Percentiles rank a stretch among this genome's conserved stretches.
Conservation (phyloP, 805 yeast genomes). For the Schwanniomyces vanrijiae region DNA sequence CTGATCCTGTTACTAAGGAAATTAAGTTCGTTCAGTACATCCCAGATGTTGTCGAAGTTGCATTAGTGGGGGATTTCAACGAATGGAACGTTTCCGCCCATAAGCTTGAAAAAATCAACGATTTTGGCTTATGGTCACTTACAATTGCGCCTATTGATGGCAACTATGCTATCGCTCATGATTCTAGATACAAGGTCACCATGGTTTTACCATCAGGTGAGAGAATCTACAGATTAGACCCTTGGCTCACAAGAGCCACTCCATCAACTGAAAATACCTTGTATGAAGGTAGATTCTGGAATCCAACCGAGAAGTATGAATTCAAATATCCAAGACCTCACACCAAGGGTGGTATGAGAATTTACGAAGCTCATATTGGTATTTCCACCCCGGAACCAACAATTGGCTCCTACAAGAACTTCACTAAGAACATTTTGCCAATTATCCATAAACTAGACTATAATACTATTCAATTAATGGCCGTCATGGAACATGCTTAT, state of each 20-base stretch:
- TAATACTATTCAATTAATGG: constrained; percentile 94
- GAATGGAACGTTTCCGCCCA: constrained; percentile 66
- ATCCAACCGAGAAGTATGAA: constrained; percentile 59
- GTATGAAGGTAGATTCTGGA: constrained; percentile 93
- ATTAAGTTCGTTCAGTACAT: constrained; percentile 81
- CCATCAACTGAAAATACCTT: constrained; percentile 53
- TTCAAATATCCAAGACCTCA: constrained; percentile 69
- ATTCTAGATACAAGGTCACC: constrained; percentile 71
- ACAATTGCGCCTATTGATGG: constrained; percentile 58
- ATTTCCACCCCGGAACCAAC: constrained; percentile 89
- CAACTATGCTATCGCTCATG: constrained; percentile 72
- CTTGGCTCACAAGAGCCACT: constrained; percentile 85
- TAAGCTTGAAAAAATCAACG: constrained; percentile 53
- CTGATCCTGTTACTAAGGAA: constrained; percentile 47
- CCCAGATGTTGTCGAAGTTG: constrained; percentile 77
- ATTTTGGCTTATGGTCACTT: constrained; percentile 70
- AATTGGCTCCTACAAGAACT: constrained; percentile 82
- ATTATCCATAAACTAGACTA: constrained; percentile 82
- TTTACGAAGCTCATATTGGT: constrained; percentile 95
- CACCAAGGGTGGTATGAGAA: constrained; percentile 53
- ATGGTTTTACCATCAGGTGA: constrained; percentile 68
- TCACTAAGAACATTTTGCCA: constrained; percentile 80
- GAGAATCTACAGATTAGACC: constrained; percentile 77
- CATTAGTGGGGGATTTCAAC: constrained; percentile 91
- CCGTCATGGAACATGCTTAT: constrained; percentile 98